Percentiles rank a stretch among this genome's conserved stretches.
Evolutionary conservation across 208 protist genomes (phyloP).

Genomic region (Angomonas deanei): DNA sequence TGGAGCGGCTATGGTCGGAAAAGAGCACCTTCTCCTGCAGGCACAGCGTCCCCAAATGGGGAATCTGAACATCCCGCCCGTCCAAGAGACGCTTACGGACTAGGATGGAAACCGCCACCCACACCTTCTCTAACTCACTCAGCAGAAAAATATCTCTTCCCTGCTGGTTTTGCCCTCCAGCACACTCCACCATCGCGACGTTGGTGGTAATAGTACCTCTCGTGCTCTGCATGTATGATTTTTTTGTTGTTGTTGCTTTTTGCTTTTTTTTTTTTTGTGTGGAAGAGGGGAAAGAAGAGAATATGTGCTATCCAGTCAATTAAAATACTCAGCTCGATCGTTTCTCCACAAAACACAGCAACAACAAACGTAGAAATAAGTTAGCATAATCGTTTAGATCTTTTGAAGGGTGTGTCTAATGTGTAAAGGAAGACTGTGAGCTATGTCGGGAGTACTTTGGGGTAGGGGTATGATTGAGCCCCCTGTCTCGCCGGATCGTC

Average conservation of each 20-base stretch:
- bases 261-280: not conserved
- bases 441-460: not conserved
- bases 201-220: slow-evolving; percentile 70
- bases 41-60: slow-evolving; percentile 63
- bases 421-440: slow-evolving; percentile 1
- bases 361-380: too few species aligned
- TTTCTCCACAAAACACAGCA: too few species aligned
- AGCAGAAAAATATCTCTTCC: slow-evolving; percentile 69
- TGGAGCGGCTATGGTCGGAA: slow-evolving; percentile 24
- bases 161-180: slow-evolving; percentile 47
- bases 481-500: not conserved
- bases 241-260: slow-evolving; percentile 6
- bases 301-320: not conserved
- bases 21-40: slow-evolving; percentile 36
- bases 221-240: slow-evolving; percentile 50
- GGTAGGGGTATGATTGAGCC: not conserved
- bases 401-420: not conserved
- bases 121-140: slow-evolving; percentile 78
- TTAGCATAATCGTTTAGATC: too few species aligned
- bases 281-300: not conserved
- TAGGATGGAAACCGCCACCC: slow-evolving; percentile 58
- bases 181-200: slow-evolving; percentile 78
- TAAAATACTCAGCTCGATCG: slow-evolving; percentile 2
- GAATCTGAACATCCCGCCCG: slow-evolving; percentile 49
- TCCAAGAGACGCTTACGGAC: slow-evolving; percentile 56